phyloP scores from a whole-genome alignment of 768 basidiomycete genomes.

The Suillus weaverae region DNA sequence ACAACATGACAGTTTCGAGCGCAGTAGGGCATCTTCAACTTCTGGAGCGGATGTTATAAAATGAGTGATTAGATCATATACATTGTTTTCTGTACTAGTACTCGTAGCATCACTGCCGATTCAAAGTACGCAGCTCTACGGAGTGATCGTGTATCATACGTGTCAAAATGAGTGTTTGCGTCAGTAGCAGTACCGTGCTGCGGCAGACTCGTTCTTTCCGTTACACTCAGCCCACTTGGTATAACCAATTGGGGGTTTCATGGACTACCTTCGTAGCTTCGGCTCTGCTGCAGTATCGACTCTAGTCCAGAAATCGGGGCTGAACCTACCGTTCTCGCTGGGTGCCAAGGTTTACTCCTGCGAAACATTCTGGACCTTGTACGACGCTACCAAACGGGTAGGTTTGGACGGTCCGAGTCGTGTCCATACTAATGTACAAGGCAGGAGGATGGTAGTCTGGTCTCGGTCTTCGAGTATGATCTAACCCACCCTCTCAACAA shows the following conservation, averaged over 20 bases:
- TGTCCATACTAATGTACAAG: conserved; percentile 16
- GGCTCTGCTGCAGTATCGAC: conserved; percentile 87
- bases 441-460: conserved; percentile 83
- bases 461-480: conserved; percentile 94
- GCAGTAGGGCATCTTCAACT: neutral
- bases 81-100: neutral
- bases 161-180: neutral
- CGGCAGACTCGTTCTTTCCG: neutral
- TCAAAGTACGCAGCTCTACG: neutral
- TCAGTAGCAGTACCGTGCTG: neutral
- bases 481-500: conserved; percentile 58
- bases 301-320: conserved; percentile 90
- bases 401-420: conserved; percentile 19
- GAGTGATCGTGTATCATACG: neutral
- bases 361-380: conserved; percentile 79
- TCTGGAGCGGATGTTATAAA: neutral
- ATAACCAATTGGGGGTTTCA: conserved; percentile 24
- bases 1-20: neutral
- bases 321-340: conserved; percentile 85
- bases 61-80: neutral
- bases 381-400: conserved; percentile 89
- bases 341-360: conserved; percentile 69
- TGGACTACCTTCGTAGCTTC: conserved; percentile 82
- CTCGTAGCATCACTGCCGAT: neutral
- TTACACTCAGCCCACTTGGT: neutral